A percentile compares a stretch with the other conserved stretches of the same genome.
Evolutionary conservation across 805 yeast species (phyloP).

Genomic region (Ogataea salicorniae): DNA sequence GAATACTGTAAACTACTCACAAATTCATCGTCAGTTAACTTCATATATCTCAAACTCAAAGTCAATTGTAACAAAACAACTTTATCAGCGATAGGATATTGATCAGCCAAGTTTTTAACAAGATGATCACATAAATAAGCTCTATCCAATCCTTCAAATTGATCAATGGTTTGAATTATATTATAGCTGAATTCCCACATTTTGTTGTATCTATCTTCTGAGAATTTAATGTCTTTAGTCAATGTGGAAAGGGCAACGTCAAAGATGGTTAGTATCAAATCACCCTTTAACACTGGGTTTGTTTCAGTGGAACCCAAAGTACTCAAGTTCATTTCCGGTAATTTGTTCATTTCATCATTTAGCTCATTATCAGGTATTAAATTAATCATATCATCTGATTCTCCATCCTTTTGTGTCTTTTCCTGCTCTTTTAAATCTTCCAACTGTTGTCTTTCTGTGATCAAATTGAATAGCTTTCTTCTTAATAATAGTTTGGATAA

Average conservation of each 20-base stretch:
- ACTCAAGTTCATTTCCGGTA: slow-evolving; percentile 84
- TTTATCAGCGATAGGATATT: slow-evolving; percentile 35
- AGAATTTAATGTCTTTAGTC: slow-evolving; percentile 20
- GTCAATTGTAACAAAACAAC: slow-evolving; percentile 50
- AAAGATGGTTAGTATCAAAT: slow-evolving; percentile 63
- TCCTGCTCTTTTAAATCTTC: slow-evolving; percentile 41
- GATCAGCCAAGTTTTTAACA: slow-evolving; percentile 44
- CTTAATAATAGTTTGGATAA: slow-evolving; percentile 79
- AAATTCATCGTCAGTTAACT: slow-evolving; percentile 37
- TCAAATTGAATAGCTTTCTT: slow-evolving; percentile 73
- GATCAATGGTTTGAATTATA: slow-evolving; percentile 57
- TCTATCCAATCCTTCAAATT: slow-evolving; percentile 66
- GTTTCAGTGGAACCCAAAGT: slow-evolving; percentile 83
- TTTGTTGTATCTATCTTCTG: slow-evolving; percentile 33
- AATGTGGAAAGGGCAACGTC: slow-evolving; percentile 57
- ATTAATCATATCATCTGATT: slow-evolving; percentile 21
- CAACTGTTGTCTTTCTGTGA: slow-evolving; percentile 65
- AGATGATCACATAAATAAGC: slow-evolving; percentile 62
- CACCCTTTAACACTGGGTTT: slow-evolving; percentile 74
- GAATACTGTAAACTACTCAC: slow-evolving; percentile 61
- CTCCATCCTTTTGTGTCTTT: slow-evolving; percentile 24
- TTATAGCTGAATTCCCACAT: slow-evolving; percentile 34
- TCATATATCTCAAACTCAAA: slow-evolving; percentile 57
- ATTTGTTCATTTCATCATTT: slow-evolving; percentile 57
- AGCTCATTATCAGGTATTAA: slow-evolving; percentile 38